phyloP scores from a whole-genome alignment of 148 eudicot species.

The Camellia japonica region DNA sequence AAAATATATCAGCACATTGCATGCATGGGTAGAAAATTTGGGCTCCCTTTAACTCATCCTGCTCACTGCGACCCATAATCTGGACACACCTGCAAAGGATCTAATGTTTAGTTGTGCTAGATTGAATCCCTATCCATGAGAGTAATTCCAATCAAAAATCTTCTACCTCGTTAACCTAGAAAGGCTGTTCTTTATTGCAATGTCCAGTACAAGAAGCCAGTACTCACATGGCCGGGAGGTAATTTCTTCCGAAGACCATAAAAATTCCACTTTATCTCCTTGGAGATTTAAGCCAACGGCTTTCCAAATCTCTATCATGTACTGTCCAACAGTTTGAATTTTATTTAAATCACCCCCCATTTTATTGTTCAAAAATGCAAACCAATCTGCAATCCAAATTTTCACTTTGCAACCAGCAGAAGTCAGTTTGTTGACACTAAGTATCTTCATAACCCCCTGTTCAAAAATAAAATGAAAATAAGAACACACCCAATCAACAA shows the following conservation, averaged over 20 bases:
- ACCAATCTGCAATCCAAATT: constrained; percentile 97
- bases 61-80: too few relatives aligned
- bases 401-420: constrained; percentile 89
- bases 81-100: too few relatives aligned
- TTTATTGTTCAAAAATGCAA: constrained; percentile 86
- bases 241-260: constrained; percentile 84
- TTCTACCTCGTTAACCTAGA: too few relatives aligned
- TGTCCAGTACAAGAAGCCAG: too few relatives aligned
- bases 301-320: constrained; percentile 92
- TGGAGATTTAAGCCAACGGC: constrained; percentile 76
- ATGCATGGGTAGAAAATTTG: too few relatives aligned
- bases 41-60: too few relatives aligned
- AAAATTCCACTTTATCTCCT: constrained; percentile 70
- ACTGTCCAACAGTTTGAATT: constrained; percentile 75
- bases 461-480: constrained; percentile 16
- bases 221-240: background rate
- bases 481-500: background rate
- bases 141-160: too few relatives aligned
- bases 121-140: too few relatives aligned
- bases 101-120: too few relatives aligned
- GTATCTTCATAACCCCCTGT: constrained; percentile 94
- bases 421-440: constrained; percentile 81
- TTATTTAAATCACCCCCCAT: constrained; percentile 93
- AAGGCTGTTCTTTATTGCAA: too few relatives aligned
- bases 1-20: too few relatives aligned